A percentile compares a stretch with the other conserved stretches of the same genome.
These are phyloP conservation scores for Arabis hirsuta DNA, from an alignment of 345 rosid species.

Conservation along the genomic window DNA sequence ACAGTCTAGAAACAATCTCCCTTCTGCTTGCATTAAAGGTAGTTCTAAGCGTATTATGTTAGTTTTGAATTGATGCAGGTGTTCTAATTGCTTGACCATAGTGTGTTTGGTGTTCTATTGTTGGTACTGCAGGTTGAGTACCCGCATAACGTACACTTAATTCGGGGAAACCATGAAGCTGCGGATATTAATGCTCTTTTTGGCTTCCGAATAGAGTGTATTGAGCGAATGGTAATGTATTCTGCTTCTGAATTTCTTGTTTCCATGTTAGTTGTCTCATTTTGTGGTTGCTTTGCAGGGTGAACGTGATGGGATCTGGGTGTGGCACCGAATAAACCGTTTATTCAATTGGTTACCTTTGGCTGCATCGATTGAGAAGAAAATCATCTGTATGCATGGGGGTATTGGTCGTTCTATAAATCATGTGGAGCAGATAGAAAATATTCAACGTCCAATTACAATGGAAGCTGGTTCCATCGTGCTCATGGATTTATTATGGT, in stretches of 20 bases:
- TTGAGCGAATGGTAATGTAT: conserved; percentile 83
- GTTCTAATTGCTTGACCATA: conserved; percentile 24
- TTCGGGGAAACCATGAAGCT: conserved; percentile 98
- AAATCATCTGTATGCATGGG: conserved; percentile 95
- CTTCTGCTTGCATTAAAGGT: conserved; percentile 95
- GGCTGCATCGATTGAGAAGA: conserved; percentile 89
- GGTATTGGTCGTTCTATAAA: conserved; percentile 96
- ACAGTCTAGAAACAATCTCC: conserved; percentile 84
- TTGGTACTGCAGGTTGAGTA: conserved; percentile 72
- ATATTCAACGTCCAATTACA: conserved; percentile 86
- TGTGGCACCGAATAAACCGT: conserved; percentile 91
- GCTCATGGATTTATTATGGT: conserved; percentile 93
- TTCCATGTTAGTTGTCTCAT: conserved; percentile 31
- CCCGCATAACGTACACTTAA: conserved; percentile 79
- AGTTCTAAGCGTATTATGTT: conserved; percentile 24
- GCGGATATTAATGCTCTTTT: conserved; percentile 96
- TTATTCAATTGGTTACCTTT: conserved; percentile 93
- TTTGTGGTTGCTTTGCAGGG: conserved; percentile 55
- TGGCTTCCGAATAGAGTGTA: conserved; percentile 92
- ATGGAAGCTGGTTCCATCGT: conserved; percentile 96
- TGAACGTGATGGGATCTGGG: conserved; percentile 95
- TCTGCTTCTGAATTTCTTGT: conserved; percentile 23
- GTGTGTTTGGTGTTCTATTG: conserved; percentile 30
- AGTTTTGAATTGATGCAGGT: conserved; percentile 20
- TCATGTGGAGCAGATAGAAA: conserved; percentile 89